Conservation (phyloP, 352 stramenopile species). For the Nothophytophthora sp. region DNA sequence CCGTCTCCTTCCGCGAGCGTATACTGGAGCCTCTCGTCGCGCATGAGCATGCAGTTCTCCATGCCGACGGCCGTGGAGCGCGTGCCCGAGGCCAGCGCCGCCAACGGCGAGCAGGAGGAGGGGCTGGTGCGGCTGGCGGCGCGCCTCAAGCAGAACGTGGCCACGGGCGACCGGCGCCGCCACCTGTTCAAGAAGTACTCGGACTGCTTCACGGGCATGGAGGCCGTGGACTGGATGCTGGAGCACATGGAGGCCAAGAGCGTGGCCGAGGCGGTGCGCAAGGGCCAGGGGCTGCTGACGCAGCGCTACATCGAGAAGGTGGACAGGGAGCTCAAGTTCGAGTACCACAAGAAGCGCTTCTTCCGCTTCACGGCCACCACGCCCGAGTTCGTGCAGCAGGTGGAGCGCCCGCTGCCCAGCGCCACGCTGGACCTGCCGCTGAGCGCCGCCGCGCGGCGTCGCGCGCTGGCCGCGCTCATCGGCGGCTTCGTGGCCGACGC, state of each 20-base stretch:
- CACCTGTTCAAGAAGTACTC: slow-evolving; percentile 84
- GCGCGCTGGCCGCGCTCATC: slow-evolving; percentile 67
- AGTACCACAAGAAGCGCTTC: slow-evolving; percentile 84
- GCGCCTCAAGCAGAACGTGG: slow-evolving; percentile 81
- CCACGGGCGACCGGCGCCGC: slow-evolving; percentile 66
- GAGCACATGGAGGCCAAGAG: slow-evolving; percentile 86
- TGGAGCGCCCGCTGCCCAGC: slow-evolving; percentile 40
- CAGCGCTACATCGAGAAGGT: slow-evolving; percentile 80
- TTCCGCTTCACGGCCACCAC: slow-evolving; percentile 80
- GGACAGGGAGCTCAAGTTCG: slow-evolving; percentile 82
- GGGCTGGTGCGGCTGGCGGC: slow-evolving; percentile 68
- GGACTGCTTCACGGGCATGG: slow-evolving; percentile 85
- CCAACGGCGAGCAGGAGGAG: slow-evolving; percentile 58
- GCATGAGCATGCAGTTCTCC: slow-evolving; percentile 31
- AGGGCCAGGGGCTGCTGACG: slow-evolving; percentile 68
- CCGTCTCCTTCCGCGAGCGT: too few species aligned
- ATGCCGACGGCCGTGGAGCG: slow-evolving; percentile 54
- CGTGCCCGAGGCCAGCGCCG: slow-evolving; percentile 42
- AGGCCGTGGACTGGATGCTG: slow-evolving; percentile 87
- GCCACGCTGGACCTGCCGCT: slow-evolving; percentile 70
- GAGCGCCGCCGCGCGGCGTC: slow-evolving; percentile 53
- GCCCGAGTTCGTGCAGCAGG: slow-evolving; percentile 66
- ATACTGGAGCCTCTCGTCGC: too few species aligned
- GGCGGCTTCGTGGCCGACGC: slow-evolving; percentile 79
- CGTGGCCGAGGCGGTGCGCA: slow-evolving; percentile 77